Evolutionary conservation across 352 stramenopile genomes (phyloP), one percentile per base, ranked within the genome.

Genomic region (Globisporangium canariense): DNA sequence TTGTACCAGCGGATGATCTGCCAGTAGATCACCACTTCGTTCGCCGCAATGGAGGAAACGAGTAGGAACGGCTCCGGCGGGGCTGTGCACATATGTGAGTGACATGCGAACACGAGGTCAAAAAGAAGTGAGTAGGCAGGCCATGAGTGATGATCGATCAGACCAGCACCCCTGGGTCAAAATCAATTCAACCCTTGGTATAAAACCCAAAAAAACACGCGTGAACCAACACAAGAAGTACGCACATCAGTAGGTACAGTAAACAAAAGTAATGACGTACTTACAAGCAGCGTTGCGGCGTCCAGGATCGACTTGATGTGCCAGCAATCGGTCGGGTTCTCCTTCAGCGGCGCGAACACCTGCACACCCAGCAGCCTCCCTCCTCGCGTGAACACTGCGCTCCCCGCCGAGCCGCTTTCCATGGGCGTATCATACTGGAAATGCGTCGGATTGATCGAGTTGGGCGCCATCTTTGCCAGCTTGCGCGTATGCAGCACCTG

Each of bases 361-460:
- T 88, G 79, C 32, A 88, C 58, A 10, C 82, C 82, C 3, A 91
- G 50, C 43, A 91, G 59, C 49, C 83, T 88, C 2, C 82, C 82
- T 8, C 78, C 74, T 3, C 75, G 75, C 4, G 79, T 89, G 65
- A 88, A 91, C 22, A 88, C 75, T 10, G 64, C 76, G 49, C 63
- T 75, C 4, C 76, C 78, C 2, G 73, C 69, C 0, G 70, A 43
- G 2, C 78, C 78, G 1, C 54, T 78, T 56, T 89, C 80, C 47
- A 70, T 82, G 36, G 64, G 52, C n/a, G 41, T 20, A 36, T 88
- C 75, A 40, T 78, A 85, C 32, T 83, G 57, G 28, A 91, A 52
- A 34, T 65, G 58, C 25, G 78, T 61, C n/a, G 79, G 78, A 8
- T 79, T 81, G 58, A 91, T 86, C 38, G 73, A 76, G 55, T 86